Base-by-base conservation (phyloP, 345 rosid species). In the Camelina hispida region DNA sequence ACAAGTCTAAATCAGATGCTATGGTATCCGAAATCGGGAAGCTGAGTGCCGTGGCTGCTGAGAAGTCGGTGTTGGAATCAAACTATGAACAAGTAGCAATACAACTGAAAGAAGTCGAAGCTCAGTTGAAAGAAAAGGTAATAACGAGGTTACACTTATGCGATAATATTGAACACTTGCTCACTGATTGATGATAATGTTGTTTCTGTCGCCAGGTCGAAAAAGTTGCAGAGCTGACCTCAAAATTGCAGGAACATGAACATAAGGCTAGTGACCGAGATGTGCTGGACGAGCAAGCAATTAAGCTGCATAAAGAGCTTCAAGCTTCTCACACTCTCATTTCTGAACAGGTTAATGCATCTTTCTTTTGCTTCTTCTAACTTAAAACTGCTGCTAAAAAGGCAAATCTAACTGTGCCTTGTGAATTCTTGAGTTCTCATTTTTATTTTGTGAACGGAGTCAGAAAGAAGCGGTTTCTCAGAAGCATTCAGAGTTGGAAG, bases 41-140 rank as follows among this genome's bases (percentile, higher is more conserved):
- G 78, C 90, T 91, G 53, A 80, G 76, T 80, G 81, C 78, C 4
- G 74, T 79, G 81, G 76, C 77, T 56, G 77, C 63, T 22, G 87
- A 84, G 83, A 89, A 83, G 63, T 79, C 80, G 35, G 66, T 43
- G 34, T 76, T 91, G 84, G 83, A 86, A 55, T 68, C 82, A 43
- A 84, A 81, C 60, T 51, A 82, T 9, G 78, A 76, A 71, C 93
- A 93, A 68, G 84, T 90, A n/a, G 88, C 87, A 73, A 83, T 83
- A 47, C 78, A 82, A 66, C 48, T 86, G 75, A 72, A 58, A 50
- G 65, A 44, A 9, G 77, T 78, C 9, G 83, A 86, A 83, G 48
- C 81, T 38, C 79, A 57, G 73, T 54, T 80, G 55, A 86, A 86
- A 80, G 80, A 88, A 78, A 80, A 85, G 89, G 93, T 90, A 38